Evolutionary conservation across 257 asterid genomes (phyloP).

Genomic region (Mentha longifolia): DNA sequence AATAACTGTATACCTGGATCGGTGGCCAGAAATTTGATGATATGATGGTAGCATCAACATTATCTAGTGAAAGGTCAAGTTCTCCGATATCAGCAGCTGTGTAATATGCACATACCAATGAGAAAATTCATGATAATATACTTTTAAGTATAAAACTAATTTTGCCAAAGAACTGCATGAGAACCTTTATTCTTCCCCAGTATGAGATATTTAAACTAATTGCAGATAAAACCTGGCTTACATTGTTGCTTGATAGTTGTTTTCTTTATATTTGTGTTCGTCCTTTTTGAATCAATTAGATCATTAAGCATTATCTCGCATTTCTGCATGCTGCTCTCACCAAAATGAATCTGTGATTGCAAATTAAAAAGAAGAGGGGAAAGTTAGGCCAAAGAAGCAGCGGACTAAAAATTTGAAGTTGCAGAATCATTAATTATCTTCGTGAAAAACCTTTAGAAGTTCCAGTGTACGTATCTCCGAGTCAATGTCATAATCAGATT

Average conservation of each 20-base stretch:
- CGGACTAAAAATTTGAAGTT: slow-evolving; percentile 19
- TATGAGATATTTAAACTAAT: slow-evolving; percentile 26
- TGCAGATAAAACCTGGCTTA: slow-evolving; percentile 55
- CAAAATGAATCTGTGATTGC: slow-evolving; percentile 87
- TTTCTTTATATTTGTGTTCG: slow-evolving; percentile 87
- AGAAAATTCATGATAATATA: slow-evolving; percentile 19
- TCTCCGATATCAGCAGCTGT: slow-evolving; percentile 56
- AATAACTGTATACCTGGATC: slow-evolving; percentile 71
- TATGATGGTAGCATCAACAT: slow-evolving; percentile 79
- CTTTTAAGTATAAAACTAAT: slow-evolving; percentile 23
- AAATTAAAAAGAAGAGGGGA: slow-evolving; percentile 31
- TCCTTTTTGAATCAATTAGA: slow-evolving; percentile 92
- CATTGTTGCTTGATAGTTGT: slow-evolving; percentile 67
- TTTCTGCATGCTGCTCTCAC: slow-evolving; percentile 97
- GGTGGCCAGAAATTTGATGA: slow-evolving; percentile 99
- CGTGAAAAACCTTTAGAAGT: slow-evolving; percentile 79
- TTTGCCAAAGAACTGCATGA: neutral
- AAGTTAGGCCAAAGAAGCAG: slow-evolving; percentile 29
- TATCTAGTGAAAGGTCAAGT: slow-evolving; percentile 63
- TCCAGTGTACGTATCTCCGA: slow-evolving; percentile 92
- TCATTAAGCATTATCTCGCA: slow-evolving; percentile 99
- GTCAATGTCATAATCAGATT: slow-evolving; percentile 93
- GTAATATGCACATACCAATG: slow-evolving; percentile 29
- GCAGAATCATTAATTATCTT: slow-evolving; percentile 32
- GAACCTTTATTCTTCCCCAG: slow-evolving; percentile 23